Percentiles rank a stretch among this genome's conserved stretches.
These are phyloP conservation scores for Gonapodya sp. DNA, from an alignment of 192 early-diverging fungal species.

Conservation along the genomic window DNA sequence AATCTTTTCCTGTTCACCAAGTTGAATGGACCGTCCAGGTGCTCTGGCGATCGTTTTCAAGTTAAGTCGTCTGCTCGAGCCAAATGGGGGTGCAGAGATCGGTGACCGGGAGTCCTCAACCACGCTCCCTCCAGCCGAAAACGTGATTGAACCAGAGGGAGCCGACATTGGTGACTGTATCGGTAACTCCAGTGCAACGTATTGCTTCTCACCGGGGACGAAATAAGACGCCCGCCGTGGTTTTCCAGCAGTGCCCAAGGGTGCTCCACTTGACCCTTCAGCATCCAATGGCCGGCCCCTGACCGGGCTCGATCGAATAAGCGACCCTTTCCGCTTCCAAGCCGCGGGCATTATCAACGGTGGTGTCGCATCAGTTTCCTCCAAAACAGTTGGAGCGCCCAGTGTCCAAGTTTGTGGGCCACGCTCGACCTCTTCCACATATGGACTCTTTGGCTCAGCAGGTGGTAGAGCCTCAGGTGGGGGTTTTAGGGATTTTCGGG, in stretches of 20 bases:
- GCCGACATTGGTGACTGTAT: neutral
- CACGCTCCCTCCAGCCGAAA: neutral
- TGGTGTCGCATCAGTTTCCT: constrained; percentile 19
- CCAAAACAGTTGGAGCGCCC: constrained; percentile 21
- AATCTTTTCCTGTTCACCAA: neutral
- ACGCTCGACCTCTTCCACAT: constrained; percentile 28
- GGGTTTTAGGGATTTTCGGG: neutral
- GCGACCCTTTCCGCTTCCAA: neutral
- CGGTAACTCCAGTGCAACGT: neutral
- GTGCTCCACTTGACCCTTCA: neutral
- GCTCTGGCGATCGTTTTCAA: neutral
- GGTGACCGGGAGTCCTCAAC: neutral
- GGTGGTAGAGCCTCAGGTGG: neutral
- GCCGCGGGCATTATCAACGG: neutral
- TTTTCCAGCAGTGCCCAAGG: neutral
- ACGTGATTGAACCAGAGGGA: neutral
- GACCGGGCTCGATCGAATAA: neutral
- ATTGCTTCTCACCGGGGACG: neutral
- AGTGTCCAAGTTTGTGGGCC: constrained; percentile 31
- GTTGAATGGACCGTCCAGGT: neutral
- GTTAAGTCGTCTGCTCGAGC: neutral
- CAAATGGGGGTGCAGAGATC: neutral
- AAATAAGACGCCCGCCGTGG: neutral
- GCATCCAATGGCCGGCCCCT: neutral
- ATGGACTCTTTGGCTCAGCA: constrained; percentile 23